Evolutionary conservation across 208 protist genomes (phyloP).

Genomic region (Eutreptiella sp.): DNA sequence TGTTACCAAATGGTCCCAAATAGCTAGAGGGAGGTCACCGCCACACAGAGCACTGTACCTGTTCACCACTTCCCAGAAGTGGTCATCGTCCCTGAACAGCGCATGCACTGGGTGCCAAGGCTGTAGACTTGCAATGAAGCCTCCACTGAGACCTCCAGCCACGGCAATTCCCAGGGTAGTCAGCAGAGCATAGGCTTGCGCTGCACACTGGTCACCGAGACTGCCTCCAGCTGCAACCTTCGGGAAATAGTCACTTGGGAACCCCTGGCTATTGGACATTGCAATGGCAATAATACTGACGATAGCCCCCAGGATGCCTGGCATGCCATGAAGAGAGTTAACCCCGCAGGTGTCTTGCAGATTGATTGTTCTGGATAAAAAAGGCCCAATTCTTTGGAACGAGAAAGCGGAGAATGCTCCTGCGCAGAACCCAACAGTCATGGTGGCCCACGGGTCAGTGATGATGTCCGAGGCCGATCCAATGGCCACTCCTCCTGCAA

Average conservation of each 20-base stretch:
- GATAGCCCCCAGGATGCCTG: conserved; percentile 35
- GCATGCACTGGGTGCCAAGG: too few relatives aligned
- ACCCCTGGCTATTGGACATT: background rate
- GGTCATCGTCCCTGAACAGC: too few relatives aligned
- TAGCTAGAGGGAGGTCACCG: too few relatives aligned
- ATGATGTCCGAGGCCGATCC: conserved; percentile 45
- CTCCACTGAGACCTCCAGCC: conserved; percentile 15
- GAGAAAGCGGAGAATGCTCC: conserved; percentile 44
- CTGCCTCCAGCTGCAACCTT: background rate
- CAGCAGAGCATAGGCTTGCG: conserved; percentile 9
- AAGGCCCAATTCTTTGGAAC: conserved; percentile 42
- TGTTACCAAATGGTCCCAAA: too few relatives aligned
- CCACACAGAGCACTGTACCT: too few relatives aligned
- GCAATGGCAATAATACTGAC: conserved; percentile 29
- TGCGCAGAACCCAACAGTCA: conserved; percentile 46
- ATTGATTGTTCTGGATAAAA: too few relatives aligned
- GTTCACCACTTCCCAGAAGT: too few relatives aligned
- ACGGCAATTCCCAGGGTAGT: conserved; percentile 21
- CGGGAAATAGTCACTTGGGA: conserved; percentile 20
- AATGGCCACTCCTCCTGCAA: conserved; percentile 67
- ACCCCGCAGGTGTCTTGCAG: conserved; percentile 61
- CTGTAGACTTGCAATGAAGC: too few relatives aligned
- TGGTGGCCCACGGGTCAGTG: conserved; percentile 39
- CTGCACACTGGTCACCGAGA: conserved; percentile 4
- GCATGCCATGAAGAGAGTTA: conserved; percentile 41